These are phyloP conservation scores for Didymosphaeria variabile DNA, from an alignment of 2,329 filamentous ascomycete species.

Conservation along the genomic window DNA sequence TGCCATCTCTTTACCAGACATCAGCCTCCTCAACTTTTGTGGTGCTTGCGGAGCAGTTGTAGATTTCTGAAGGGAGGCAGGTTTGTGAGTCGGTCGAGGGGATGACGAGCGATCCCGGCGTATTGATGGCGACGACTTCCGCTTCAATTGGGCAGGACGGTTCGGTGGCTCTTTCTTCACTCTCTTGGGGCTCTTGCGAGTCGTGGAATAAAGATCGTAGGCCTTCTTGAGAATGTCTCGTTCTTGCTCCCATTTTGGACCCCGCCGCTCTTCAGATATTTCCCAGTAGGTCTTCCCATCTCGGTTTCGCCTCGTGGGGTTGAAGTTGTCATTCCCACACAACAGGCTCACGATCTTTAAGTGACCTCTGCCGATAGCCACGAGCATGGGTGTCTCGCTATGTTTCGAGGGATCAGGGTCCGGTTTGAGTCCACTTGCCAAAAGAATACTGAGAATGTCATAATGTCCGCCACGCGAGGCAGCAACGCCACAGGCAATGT, in stretches of 20 bases:
- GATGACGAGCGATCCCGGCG: conserved; percentile 47
- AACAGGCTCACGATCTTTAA: conserved; percentile 84
- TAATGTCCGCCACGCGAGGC: conserved; percentile 93
- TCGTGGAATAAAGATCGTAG: conserved; percentile 65
- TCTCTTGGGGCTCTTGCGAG: conserved; percentile 46
- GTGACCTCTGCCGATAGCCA: conserved; percentile 89
- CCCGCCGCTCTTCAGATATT: conserved; percentile 81
- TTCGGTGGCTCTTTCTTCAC: conserved; percentile 45
- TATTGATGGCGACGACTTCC: conserved; percentile 36
- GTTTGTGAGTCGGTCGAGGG: conserved; percentile 41
- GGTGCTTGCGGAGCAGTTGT: conserved; percentile 28
- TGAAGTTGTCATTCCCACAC: conserved; percentile 78
- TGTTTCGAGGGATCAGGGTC: conserved; percentile 76
- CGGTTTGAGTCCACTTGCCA: conserved; percentile 58
- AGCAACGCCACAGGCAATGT: conserved; percentile 87
- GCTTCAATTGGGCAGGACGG: conserved; percentile 39
- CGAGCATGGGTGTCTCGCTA: conserved; percentile 89
- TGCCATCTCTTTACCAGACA: conserved; percentile 49
- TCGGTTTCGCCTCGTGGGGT: conserved; percentile 78
- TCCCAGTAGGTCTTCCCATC: conserved; percentile 86
- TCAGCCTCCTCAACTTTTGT: conserved; percentile 46
- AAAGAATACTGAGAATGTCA: conserved; percentile 78
- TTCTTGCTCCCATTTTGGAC: conserved; percentile 91
- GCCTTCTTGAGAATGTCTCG: conserved; percentile 80
- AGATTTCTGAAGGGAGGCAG: conserved; percentile 34